Percentiles rank a stretch among this genome's conserved stretches.
Conservation (phyloP, 2,329 filamentous ascomycete genomes). For the Myrmaecium sp. region DNA sequence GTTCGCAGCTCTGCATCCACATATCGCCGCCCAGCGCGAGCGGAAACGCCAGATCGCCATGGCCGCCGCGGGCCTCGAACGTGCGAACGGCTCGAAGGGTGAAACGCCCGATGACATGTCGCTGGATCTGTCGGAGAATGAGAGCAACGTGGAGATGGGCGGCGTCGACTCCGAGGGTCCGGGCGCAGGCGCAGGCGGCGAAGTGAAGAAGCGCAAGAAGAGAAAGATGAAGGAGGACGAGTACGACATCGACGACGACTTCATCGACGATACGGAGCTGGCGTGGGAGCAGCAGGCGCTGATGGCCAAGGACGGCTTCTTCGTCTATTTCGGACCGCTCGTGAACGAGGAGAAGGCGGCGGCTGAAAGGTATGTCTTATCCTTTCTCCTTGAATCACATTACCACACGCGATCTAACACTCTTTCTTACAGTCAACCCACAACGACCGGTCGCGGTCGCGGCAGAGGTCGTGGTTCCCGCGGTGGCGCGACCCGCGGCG, state of each 20-base stretch:
- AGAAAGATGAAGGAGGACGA: constrained; percentile 57
- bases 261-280: constrained; percentile 80
- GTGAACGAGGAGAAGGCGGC: constrained; percentile 68
- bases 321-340: constrained; percentile 88
- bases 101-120: constrained; percentile 66
- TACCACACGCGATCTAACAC: constrained; percentile 19
- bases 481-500: constrained; percentile 27
- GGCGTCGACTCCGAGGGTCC: constrained; percentile 33
- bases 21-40: constrained; percentile 74
- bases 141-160: constrained; percentile 79
- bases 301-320: constrained; percentile 90
- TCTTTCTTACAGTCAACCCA: constrained; percentile 42
- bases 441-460: constrained; percentile 50
- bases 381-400: neutral
- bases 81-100: constrained; percentile 49
- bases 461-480: constrained; percentile 39
- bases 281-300: constrained; percentile 92
- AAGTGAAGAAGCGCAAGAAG: constrained; percentile 51
- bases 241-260: constrained; percentile 50
- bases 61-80: constrained; percentile 70
- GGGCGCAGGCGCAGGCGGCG: constrained; percentile 23
- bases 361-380: constrained; percentile 38
- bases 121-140: constrained; percentile 51
- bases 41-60: constrained; percentile 77
- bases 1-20: constrained; percentile 83